Base-by-base conservation (phyloP, 2,329 filamentous ascomycete genomes). In the Paecilomyces sp. region DNA sequence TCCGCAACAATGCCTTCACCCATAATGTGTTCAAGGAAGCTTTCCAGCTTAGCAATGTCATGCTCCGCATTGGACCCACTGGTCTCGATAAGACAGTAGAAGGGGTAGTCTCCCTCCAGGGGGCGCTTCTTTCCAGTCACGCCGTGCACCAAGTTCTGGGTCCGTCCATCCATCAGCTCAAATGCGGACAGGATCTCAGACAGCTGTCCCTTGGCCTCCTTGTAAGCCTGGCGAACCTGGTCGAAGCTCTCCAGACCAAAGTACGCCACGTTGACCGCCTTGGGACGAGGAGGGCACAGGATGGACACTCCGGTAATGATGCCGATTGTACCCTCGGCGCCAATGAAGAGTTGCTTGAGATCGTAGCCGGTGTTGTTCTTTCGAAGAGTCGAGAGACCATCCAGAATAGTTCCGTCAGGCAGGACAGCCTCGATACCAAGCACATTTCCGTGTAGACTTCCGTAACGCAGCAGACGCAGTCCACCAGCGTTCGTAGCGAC, bases 341-440 rank as follows among this genome's bases (percentile, higher is more conserved):
- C 94, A 68, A 99, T 96, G 74, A 99, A 97, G 36, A 97, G 84
- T 76, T 97, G 93, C 80, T 97, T 97, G 60, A 97, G 77, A 73
- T 99, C 95, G 76, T 97, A 99, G 30, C 94, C 94, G 1, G 94
- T 99, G 79, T 99, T 99, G 82, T 99, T 97, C 82, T 99, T 99
- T 66, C 94, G 87, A 60, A 99, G 81, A 61, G 85, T 92, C 66
- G 86, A 89, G 33, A 99, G 85, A 68, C 97, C 92, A 68, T 97
- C 87, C 54, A 99, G 83, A 66, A 99, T 84, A 6, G 92, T 97
- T 58, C 94, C 94, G 71, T 99, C 91, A 0, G 94, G 91, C 50
- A 99, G 81, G 8, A 99, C 95, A 22, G 89, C 94, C 79, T 99
- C 93, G 57, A 99, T 82, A 28, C 94, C 94, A 15, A 99, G 82